Percentiles rank a stretch among this genome's conserved stretches.
Evolutionary conservation across 2,329 filamentous ascomycete genomes (phyloP).

Genomic region (Epichloe sylvatica): DNA sequence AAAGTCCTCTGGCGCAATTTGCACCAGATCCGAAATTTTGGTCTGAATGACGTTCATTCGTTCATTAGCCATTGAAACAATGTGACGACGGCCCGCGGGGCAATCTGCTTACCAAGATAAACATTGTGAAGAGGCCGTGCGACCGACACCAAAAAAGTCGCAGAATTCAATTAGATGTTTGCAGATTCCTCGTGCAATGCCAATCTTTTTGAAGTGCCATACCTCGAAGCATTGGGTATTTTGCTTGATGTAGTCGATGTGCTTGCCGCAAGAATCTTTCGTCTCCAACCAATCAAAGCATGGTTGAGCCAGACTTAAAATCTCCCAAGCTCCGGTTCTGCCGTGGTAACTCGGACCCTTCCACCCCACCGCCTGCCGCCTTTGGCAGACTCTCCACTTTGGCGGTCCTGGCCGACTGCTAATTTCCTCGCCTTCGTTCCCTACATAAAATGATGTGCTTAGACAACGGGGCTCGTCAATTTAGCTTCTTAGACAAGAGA

Average conservation of each 20-base stretch:
- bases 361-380: neutral
- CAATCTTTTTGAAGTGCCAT: neutral
- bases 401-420: neutral
- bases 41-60: slow-evolving; percentile 40
- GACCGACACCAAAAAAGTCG: neutral
- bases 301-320: neutral
- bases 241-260: neutral
- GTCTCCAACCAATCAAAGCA: slow-evolving; percentile 3
- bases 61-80: neutral
- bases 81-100: neutral
- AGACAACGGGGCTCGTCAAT: no score
- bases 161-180: neutral
- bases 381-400: neutral
- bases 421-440: no score
- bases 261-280: neutral
- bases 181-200: neutral
- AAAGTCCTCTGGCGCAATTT: slow-evolving; percentile 83
- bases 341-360: neutral
- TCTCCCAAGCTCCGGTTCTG: neutral
- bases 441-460: no score
- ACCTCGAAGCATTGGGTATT: neutral
- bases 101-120: slow-evolving; percentile 30
- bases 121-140: slow-evolving; percentile 23
- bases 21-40: slow-evolving; percentile 85
- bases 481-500: neutral